Percentiles rank a stretch among this genome's conserved stretches.
Conservation (phyloP, 1,284 basidiomycete species). For the Golubevia pallescens region DNA sequence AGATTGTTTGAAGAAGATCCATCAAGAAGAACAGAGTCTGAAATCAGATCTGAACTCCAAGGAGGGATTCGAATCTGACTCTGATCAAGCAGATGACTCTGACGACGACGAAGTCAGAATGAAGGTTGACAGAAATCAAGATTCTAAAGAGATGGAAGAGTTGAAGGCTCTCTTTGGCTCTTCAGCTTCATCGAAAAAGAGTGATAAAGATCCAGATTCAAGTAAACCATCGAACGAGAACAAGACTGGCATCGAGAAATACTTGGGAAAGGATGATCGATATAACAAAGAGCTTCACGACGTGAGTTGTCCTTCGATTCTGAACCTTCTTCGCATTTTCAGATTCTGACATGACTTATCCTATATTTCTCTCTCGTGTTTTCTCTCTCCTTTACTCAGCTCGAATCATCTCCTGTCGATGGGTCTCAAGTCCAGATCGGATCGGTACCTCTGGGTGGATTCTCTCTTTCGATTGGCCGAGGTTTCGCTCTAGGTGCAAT, state of each 20-base stretch:
- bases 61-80: neutral
- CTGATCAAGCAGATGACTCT: neutral
- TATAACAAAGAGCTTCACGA: neutral
- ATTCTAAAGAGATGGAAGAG: neutral
- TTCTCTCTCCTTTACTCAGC: neutral
- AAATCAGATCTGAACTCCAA: neutral
- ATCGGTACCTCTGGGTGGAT: neutral
- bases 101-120: too few relatives aligned
- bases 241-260: neutral
- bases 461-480: neutral
- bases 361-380: neutral
- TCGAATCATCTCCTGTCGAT: neutral
- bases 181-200: neutral
- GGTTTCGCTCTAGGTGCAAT: neutral
- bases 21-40: neutral
- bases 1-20: neutral
- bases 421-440: neutral
- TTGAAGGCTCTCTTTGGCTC: neutral
- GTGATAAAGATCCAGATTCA: too few relatives aligned
- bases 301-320: neutral
- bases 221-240: too few relatives aligned
- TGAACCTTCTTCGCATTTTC: too few relatives aligned
- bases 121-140: neutral
- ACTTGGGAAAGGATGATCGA: neutral
- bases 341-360: neutral